Conservation (phyloP, 352 stramenopile species). For the Globisporangium acanthophoron region DNA sequence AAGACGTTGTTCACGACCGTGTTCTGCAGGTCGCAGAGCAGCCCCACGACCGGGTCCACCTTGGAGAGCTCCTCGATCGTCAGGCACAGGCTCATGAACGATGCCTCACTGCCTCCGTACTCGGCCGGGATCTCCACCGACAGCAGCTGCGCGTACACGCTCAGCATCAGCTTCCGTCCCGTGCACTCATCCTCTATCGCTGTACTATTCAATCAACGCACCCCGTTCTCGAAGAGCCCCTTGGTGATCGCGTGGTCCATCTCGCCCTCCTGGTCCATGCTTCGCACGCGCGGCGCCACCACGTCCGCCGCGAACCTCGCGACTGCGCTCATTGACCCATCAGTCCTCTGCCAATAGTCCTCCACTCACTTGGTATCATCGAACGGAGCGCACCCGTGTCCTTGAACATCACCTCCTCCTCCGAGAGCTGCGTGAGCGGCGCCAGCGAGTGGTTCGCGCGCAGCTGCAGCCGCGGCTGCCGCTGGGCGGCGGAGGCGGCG, state of each 20-base stretch:
- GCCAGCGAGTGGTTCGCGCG: slow-evolving; percentile 19
- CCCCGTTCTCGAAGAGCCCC: slow-evolving; percentile 90
- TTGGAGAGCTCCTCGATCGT: slow-evolving; percentile 96
- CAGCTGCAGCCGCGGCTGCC: no score
- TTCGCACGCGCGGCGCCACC: slow-evolving; percentile 83
- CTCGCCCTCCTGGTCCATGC: slow-evolving; percentile 90
- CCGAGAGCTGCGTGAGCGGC: slow-evolving; percentile 51
- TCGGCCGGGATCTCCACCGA: slow-evolving; percentile 94
- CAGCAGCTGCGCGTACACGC: slow-evolving; percentile 63
- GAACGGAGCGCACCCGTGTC: slow-evolving; percentile 26
- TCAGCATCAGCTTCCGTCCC: neutral
- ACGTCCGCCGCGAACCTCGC: slow-evolving; percentile 82
- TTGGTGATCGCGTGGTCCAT: slow-evolving; percentile 90
- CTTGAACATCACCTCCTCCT: slow-evolving; percentile 71
- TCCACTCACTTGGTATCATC: neutral
- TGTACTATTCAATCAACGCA: slow-evolving; percentile 15
- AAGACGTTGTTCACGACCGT: slow-evolving; percentile 96
- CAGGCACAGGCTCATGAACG: slow-evolving; percentile 93
- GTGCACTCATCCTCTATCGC: neutral
- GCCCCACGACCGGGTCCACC: slow-evolving; percentile 92
- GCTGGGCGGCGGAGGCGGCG: no score
- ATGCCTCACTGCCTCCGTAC: slow-evolving; percentile 90
- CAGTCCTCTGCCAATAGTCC: no score
- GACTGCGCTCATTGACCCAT: slow-evolving; percentile 23
- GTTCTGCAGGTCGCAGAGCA: slow-evolving; percentile 95